phyloP scores from a whole-genome alignment of 495 filamentous ascomycete species.

The Podospora tetraspora region DNA sequence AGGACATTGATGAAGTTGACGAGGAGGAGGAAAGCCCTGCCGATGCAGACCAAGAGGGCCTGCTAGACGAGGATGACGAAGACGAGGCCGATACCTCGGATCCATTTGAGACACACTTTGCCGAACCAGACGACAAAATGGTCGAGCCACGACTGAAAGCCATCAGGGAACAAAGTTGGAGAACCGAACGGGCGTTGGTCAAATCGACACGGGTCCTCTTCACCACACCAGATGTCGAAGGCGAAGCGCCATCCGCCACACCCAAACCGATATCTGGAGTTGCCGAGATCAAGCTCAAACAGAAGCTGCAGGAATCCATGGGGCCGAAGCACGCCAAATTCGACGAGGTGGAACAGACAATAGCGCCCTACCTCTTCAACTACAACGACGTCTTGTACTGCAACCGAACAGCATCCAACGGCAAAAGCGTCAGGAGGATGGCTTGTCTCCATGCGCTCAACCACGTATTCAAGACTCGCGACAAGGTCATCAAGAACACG shows the following conservation, averaged over 20 bases:
- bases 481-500: slow-evolving; percentile 88
- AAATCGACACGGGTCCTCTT: slow-evolving; percentile 39
- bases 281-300: slow-evolving; percentile 57
- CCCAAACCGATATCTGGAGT: slow-evolving; percentile 31
- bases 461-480: slow-evolving; percentile 89
- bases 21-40: slow-evolving; percentile 43
- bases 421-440: slow-evolving; percentile 61
- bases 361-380: slow-evolving; percentile 60
- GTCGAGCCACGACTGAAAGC: slow-evolving; percentile 45
- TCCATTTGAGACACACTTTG: slow-evolving; percentile 78
- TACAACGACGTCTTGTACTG: slow-evolving; percentile 80
- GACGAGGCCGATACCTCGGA: slow-evolving; percentile 56
- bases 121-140: slow-evolving; percentile 51
- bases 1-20: slow-evolving; percentile 24
- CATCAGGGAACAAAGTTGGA: slow-evolving; percentile 59
- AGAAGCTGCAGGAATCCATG: slow-evolving; percentile 37
- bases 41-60: slow-evolving; percentile 30
- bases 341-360: slow-evolving; percentile 44
- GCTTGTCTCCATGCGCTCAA: slow-evolving; percentile 82
- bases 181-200: slow-evolving; percentile 39
- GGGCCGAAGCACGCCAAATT: slow-evolving; percentile 38
- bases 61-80: slow-evolving; percentile 44
- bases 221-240: slow-evolving; percentile 30
- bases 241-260: slow-evolving; percentile 17
- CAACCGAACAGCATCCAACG: slow-evolving; percentile 59